Conservation (phyloP, 129 eudicot genomes). For the Centella asiatica region DNA sequence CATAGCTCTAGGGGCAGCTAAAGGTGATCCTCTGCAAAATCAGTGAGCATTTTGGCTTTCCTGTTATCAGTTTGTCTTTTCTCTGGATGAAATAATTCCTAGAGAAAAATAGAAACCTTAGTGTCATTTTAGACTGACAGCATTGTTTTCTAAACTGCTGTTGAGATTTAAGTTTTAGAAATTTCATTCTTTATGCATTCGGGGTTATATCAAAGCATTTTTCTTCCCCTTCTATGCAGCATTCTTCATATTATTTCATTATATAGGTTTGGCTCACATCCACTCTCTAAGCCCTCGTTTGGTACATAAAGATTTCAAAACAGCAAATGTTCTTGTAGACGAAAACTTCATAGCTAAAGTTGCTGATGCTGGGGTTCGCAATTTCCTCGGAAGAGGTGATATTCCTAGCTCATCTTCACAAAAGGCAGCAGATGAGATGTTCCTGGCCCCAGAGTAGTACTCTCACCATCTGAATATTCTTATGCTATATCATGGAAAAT, state of each 20-base stretch:
- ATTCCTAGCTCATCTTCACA: slow-evolving; percentile 72
- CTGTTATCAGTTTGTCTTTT: slow-evolving; percentile 63
- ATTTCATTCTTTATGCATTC: neutral
- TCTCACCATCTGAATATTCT: slow-evolving; percentile 2
- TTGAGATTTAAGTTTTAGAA: neutral
- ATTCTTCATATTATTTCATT: slow-evolving; percentile 18
- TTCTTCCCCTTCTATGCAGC: slow-evolving; percentile 6
- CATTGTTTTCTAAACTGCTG: neutral
- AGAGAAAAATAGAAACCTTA: neutral
- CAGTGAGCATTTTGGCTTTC: slow-evolving; percentile 98
- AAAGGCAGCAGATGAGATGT: slow-evolving; percentile 59
- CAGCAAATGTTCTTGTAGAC: slow-evolving; percentile 88
- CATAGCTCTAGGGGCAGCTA: slow-evolving; percentile 97
- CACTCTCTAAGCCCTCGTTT: slow-evolving; percentile 87
- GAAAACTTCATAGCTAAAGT: slow-evolving; percentile 90
- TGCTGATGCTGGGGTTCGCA: slow-evolving; percentile 91
- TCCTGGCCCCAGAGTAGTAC: slow-evolving; percentile 86
- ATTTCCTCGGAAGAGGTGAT: slow-evolving; percentile 70
- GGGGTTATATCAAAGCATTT: neutral
- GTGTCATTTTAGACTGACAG: neutral
- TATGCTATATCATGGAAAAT: neutral
- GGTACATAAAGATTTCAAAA: slow-evolving; percentile 93
- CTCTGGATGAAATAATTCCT: slow-evolving; percentile 11
- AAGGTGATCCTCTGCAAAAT: slow-evolving; percentile 99
- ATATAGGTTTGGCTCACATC: slow-evolving; percentile 74